These are phyloP conservation scores for Hippophae gyantsensis DNA, from an alignment of 306 rosid genomes.

Conservation along the genomic window DNA sequence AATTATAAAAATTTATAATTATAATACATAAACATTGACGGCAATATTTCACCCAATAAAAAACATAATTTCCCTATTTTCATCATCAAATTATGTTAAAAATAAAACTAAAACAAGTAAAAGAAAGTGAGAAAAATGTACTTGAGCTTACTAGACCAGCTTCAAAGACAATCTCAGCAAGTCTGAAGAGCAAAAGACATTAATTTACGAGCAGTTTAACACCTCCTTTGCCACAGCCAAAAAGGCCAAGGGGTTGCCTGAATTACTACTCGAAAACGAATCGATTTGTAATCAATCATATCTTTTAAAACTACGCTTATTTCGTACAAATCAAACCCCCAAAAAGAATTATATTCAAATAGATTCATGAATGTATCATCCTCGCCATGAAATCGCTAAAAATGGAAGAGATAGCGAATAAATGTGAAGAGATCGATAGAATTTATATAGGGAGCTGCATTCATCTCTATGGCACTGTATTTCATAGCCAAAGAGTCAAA, in stretches of 20 bases:
- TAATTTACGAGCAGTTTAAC: constrained; percentile 61
- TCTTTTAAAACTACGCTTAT: neutral
- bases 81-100: too few species aligned
- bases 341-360: neutral
- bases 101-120: too few species aligned
- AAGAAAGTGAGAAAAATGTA: constrained; percentile 27
- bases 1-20: too few species aligned
- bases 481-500: constrained; percentile 72
- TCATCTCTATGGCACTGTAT: constrained; percentile 65
- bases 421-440: constrained; percentile 24
- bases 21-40: too few species aligned
- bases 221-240: constrained; percentile 33
- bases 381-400: constrained; percentile 24
- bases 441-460: constrained; percentile 61
- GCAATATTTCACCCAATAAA: too few species aligned
- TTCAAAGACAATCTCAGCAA: constrained; percentile 75
- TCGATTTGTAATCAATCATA: neutral
- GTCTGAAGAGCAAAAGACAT: constrained; percentile 78
- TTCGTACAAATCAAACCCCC: neutral
- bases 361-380: constrained; percentile 31
- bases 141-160: constrained; percentile 91
- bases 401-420: constrained; percentile 6
- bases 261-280: constrained; percentile 51
- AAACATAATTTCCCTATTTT: too few species aligned
- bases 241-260: constrained; percentile 71